Evolutionary conservation across 1,139 yeast genomes (phyloP).

Genomic region (Lodderomyces oxycetoniae): DNA sequence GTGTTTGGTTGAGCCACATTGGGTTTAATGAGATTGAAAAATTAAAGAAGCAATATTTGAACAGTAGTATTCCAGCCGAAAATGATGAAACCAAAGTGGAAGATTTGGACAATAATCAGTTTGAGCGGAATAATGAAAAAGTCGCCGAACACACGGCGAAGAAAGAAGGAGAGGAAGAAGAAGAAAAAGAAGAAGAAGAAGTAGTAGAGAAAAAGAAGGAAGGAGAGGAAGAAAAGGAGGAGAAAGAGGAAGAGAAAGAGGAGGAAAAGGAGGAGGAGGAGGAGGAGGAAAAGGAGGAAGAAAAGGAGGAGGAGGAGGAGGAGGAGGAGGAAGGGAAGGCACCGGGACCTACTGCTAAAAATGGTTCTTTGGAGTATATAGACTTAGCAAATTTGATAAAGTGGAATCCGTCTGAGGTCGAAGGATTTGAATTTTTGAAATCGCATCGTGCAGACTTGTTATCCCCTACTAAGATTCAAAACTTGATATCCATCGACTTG

Average conservation of each 20-base stretch:
- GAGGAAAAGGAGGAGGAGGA: conserved; percentile 2
- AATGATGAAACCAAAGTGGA: conserved; percentile 11
- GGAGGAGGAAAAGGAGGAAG: conserved; percentile 12
- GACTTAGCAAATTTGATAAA: conserved; percentile 31
- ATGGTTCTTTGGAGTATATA: conserved; percentile 15
- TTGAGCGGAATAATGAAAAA: background rate
- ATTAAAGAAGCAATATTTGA: conserved; percentile 25
- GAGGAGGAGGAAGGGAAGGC: conserved; percentile 11
- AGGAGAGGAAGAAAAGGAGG: conserved; percentile 1
- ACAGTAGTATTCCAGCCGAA: background rate
- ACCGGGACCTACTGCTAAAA: no score
- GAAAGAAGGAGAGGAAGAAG: background rate
- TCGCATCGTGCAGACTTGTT: conserved; percentile 23
- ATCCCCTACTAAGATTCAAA: conserved; percentile 35
- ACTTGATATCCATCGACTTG: conserved; percentile 53
- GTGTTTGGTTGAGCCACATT: conserved; percentile 75
- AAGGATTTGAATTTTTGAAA: conserved; percentile 24
- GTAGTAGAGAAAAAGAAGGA: background rate
- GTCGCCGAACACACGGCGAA: background rate
- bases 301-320: conserved; percentile 10
- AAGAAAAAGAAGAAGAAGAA: background rate
- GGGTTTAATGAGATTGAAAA: conserved; percentile 52
- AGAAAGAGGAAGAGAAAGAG: background rate
- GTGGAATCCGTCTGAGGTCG: conserved; percentile 35
- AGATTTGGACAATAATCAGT: conserved; percentile 5